Base-by-base conservation (phyloP, 1,284 basidiomycete species). In the Austropuccinia psidii region DNA sequence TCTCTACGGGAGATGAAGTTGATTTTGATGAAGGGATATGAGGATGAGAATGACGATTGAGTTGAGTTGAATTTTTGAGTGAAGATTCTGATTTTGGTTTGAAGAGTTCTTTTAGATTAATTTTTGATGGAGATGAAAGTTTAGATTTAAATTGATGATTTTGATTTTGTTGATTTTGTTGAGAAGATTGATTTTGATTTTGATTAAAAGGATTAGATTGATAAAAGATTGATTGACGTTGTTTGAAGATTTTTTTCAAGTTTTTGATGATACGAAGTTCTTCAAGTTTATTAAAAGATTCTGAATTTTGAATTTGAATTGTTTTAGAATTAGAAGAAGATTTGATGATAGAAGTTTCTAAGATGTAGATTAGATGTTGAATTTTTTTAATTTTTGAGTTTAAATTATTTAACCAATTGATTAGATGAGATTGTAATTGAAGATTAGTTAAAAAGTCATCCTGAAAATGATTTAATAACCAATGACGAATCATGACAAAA, bases 381-480 rank as follows among this genome's bases (percentile, higher is more conserved):
- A 85, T 83, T 79, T 90, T 80, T 60, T 88, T 84, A 27, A 87
- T 86, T 81, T 90, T 89, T 75, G 84, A 84, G 50, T 85, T 83
- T 74, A 90, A 80, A n/a, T 85, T 83, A 79, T 93, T 93, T 69
- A 93, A 79, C 90, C 90, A 92, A 67, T 85, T 84, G 17, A 89
- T 86, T 69, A 92, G 83, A 45, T 88, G 80, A 41, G 87, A 78
- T 76, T 90, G 84, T 78, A 93, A 81, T 76, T 89, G 88, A 67
- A 86, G 85, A 80, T 90, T 88, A n/a, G 88, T 87, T 74, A 91
- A 81, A 79, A 93, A 93, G 79, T 93, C 91, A 76, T 90, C 87
- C 68, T 85, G 85, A 81, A 93, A 93, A 80, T 93, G 92, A 11
- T 90, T 91, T 77, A 90, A 82, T 41, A 93, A 80, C 91, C 91